phyloP scores from a whole-genome alignment of 352 stramenopile species.

The Globisporangium sylvaticum region DNA sequence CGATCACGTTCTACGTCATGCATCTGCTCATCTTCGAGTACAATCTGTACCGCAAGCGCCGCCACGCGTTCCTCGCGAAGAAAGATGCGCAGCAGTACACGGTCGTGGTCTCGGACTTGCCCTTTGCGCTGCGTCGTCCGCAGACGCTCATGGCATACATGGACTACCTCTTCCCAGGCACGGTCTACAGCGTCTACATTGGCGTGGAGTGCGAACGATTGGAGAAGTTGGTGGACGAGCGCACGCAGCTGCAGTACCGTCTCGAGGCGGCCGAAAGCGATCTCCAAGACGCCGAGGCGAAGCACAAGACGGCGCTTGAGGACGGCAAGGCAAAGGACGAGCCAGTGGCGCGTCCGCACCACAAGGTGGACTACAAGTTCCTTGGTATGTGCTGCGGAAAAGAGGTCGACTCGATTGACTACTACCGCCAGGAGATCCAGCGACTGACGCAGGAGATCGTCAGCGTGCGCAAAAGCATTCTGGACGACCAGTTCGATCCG shows the following conservation, averaged over 20 bases:
- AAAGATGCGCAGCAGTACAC: slow-evolving; percentile 68
- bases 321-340: slow-evolving; percentile 18
- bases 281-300: slow-evolving; percentile 26
- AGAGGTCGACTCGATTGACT: slow-evolving; percentile 58
- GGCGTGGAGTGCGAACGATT: slow-evolving; percentile 60
- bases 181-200: slow-evolving; percentile 67
- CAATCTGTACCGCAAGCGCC: slow-evolving; percentile 20
- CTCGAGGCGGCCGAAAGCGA: slow-evolving; percentile 50
- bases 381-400: slow-evolving; percentile 42
- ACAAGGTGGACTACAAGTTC: slow-evolving; percentile 35
- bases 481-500: slow-evolving; percentile 38
- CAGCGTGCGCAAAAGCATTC: slow-evolving; percentile 42
- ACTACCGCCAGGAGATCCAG: slow-evolving; percentile 46
- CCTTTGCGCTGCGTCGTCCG: slow-evolving; percentile 40
- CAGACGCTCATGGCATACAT: slow-evolving; percentile 66
- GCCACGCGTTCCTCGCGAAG: slow-evolving; percentile 27
- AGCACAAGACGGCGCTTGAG: slow-evolving; percentile 15
- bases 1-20: slow-evolving; percentile 54
- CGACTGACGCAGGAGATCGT: slow-evolving; percentile 49
- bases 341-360: slow-evolving; percentile 31
- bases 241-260: slow-evolving; percentile 41
- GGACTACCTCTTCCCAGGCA: slow-evolving; percentile 57
- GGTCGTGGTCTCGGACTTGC: slow-evolving; percentile 66
- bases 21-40: slow-evolving; percentile 53
- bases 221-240: slow-evolving; percentile 51